Conservation (phyloP, 2,329 filamentous ascomycete species). For the Penicillium sp. region DNA sequence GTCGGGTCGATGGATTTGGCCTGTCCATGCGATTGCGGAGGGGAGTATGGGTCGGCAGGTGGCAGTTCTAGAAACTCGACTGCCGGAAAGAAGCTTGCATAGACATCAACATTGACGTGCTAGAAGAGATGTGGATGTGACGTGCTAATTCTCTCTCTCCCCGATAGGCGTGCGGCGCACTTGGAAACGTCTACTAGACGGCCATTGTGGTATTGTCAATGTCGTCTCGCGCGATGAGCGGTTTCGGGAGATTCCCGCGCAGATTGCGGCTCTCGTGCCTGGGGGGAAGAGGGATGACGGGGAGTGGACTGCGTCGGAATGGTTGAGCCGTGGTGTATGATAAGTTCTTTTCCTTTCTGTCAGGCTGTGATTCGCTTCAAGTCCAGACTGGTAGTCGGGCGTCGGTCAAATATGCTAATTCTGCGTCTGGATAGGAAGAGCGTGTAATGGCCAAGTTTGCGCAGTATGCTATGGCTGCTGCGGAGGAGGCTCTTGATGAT, state of each 20-base stretch:
- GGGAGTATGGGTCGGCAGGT: neutral
- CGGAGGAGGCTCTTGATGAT: slow-evolving; percentile 82
- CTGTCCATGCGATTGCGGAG: neutral
- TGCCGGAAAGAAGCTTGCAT: no score
- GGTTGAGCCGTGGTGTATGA: slow-evolving; percentile 46
- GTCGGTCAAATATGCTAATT: slow-evolving; percentile 3
- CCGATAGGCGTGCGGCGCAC: slow-evolving; percentile 71
- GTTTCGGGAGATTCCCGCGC: slow-evolving; percentile 77
- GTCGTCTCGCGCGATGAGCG: slow-evolving; percentile 62
- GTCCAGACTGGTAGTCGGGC: neutral
- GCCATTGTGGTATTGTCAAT: slow-evolving; percentile 78
- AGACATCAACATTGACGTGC: no score
- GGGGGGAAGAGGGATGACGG: slow-evolving; percentile 49
- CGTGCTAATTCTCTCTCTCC: neutral
- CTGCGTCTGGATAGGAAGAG: slow-evolving; percentile 51
- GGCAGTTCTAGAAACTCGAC: neutral
- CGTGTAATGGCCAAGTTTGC: slow-evolving; percentile 88
- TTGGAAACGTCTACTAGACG: slow-evolving; percentile 78
- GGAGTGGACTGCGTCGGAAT: slow-evolving; percentile 47
- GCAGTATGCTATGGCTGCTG: slow-evolving; percentile 86
- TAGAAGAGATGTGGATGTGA: neutral
- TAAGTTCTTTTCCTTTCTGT: slow-evolving; percentile 11
- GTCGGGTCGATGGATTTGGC: no score
- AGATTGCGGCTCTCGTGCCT: slow-evolving; percentile 81
- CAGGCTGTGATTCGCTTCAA: neutral